Conservation (phyloP, 768 basidiomycete genomes). For the Sporobolomyces pararoseus region DNA sequence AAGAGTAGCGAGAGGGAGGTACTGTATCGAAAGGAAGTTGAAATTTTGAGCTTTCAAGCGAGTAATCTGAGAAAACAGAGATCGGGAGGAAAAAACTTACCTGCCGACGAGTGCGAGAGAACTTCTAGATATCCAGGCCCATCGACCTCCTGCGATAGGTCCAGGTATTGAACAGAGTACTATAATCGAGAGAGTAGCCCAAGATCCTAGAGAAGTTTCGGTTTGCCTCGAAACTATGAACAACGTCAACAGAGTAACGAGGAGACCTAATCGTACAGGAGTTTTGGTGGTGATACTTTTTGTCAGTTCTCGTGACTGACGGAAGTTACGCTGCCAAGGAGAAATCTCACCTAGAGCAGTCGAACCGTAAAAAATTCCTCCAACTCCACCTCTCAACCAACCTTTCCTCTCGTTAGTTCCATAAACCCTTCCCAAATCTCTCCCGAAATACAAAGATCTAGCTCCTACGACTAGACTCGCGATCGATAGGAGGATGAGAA, state of each 20-base stretch:
- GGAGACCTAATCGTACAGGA: neutral
- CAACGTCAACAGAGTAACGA: slow-evolving; percentile 6
- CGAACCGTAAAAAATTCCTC: slow-evolving; percentile 12
- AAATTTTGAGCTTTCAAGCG: neutral
- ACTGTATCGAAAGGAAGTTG: neutral
- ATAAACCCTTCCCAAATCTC: slow-evolving; percentile 7
- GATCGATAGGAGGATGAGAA: slow-evolving; percentile 19
- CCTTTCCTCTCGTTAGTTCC: slow-evolving; percentile 15
- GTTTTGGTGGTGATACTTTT: too few relatives aligned
- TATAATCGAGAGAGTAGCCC: slow-evolving; percentile 23
- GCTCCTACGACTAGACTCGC: neutral
- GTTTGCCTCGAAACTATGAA: slow-evolving; percentile 6
- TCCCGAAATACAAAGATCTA: neutral
- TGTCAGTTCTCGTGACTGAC: too few relatives aligned
- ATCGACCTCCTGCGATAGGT: slow-evolving; percentile 6
- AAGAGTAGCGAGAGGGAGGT: slow-evolving; percentile 26
- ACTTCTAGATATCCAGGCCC: slow-evolving; percentile 3
- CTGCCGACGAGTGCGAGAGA: neutral
- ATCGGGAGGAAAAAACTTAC: slow-evolving; percentile 7
- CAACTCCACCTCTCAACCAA: slow-evolving; percentile 25
- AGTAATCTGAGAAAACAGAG: neutral
- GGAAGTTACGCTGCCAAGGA: neutral
- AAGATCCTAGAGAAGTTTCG: slow-evolving; percentile 5
- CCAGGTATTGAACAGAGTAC: slow-evolving; percentile 7
- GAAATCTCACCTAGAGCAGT: neutral